Evolutionary conservation across 768 basidiomycete species (phyloP).

Genomic region (Lepiota subincarnata): DNA sequence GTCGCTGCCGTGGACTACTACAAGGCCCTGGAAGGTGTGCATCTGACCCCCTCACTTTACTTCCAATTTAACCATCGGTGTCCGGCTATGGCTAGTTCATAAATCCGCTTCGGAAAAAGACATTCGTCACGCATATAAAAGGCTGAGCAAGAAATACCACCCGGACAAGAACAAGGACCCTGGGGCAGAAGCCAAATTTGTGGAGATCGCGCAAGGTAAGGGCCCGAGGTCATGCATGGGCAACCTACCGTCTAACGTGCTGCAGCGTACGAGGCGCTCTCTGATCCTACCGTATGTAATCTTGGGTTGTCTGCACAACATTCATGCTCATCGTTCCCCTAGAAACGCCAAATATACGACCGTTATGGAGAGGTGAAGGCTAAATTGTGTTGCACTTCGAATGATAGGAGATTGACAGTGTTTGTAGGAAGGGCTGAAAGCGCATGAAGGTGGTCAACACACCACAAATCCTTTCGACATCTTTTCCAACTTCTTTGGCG

Average conservation of each 20-base stretch:
- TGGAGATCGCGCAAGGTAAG: conserved; percentile 86
- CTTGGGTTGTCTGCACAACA: not conserved
- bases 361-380: conserved; percentile 75
- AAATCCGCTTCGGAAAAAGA: conserved; percentile 82
- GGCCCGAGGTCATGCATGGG: conserved; percentile 17
- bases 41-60: conserved; percentile 16
- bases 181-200: conserved; percentile 80
- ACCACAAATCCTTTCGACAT: conserved; percentile 90
- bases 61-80: conserved; percentile 16
- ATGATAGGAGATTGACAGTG: not conserved
- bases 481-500: conserved; percentile 91
- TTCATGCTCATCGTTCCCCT: conserved; percentile 11
- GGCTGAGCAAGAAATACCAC: conserved; percentile 82
- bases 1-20: conserved; percentile 70
- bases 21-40: conserved; percentile 77
- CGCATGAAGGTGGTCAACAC: conserved; percentile 80
- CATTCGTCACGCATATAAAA: conserved; percentile 90
- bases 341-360: conserved; percentile 96
- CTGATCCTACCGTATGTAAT: conserved; percentile 65
- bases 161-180: conserved; percentile 94
- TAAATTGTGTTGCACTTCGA: not conserved
- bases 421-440: conserved; percentile 80
- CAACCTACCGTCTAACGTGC: not conserved
- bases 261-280: conserved; percentile 91
- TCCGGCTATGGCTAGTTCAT: conserved; percentile 38